Conservation (phyloP, 2,329 filamentous ascomycete genomes). For the Monosporascus sp. region DNA sequence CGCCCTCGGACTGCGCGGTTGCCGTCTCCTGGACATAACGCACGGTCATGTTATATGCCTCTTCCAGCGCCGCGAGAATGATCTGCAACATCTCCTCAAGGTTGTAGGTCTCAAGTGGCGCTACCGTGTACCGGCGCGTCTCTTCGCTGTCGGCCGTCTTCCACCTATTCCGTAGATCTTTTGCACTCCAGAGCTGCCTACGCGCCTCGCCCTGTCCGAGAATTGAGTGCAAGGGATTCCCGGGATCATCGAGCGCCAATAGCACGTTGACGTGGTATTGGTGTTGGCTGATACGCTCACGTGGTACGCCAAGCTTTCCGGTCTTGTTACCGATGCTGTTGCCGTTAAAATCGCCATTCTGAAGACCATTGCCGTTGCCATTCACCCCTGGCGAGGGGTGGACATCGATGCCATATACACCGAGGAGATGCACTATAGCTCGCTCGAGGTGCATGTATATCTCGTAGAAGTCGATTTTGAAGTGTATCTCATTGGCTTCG, state of each 20-base stretch:
- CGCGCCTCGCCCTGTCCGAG: constrained; percentile 53
- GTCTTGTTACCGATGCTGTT: constrained; percentile 19
- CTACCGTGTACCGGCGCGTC: constrained; percentile 12
- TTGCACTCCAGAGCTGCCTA: constrained; percentile 58
- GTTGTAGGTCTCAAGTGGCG: constrained; percentile 55
- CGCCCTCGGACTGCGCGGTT: constrained; percentile 1
- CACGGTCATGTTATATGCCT: constrained; percentile 49
- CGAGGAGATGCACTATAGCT: constrained; percentile 62
- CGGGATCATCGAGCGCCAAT: constrained; percentile 50
- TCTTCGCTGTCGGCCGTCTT: constrained; percentile 55
- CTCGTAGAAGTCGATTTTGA: constrained; percentile 75
- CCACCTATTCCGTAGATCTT: constrained; percentile 68
- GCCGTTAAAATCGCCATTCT: constrained; percentile 2
- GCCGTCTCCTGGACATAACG: constrained; percentile 31
- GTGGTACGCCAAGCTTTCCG: constrained; percentile 3
- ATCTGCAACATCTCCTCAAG: constrained; percentile 53
- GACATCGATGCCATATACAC: constrained; percentile 56
- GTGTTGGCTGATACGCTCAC: constrained; percentile 34
- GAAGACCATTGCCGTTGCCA: constrained; percentile 3
- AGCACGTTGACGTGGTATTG: constrained; percentile 68
- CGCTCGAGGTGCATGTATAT: constrained; percentile 71
- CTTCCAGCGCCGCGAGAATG: constrained; percentile 56
- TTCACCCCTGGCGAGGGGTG: constrained; percentile 7
- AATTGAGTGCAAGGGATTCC: constrained; percentile 50
- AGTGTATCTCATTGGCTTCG: constrained; percentile 54